Evolutionary conservation across 805 yeast genomes (phyloP), one percentile per base, ranked within the genome.

Genomic region (Komagataella phaffii): DNA sequence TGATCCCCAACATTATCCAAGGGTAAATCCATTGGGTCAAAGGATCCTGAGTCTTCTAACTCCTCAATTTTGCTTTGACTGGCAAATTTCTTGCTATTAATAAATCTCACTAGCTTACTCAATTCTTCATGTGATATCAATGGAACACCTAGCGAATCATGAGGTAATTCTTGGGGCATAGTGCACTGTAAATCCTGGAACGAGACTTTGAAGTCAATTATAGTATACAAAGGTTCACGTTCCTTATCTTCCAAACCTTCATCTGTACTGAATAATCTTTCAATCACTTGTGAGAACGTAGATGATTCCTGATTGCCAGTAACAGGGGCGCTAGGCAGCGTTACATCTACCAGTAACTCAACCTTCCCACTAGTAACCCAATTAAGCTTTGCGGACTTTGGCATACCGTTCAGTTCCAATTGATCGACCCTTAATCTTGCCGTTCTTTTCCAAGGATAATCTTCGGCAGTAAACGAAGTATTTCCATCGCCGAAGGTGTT

Each of bases 311-410:
- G 40, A 10, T 30, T n/a, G 14, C n/a, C 40, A 5, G 40, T 30
- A 30, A 30, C 14, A 30, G 40, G 14, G 40, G 14, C 14, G 12
- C 67, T 70, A 1, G 95, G 93, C 30, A 85, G 69, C 76, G 82
- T 80, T 18, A 86, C 77, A 65, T 86, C 93, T 3, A 88, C 85
- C 17, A 75, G 68, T 3, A 86, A 66, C 53, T 85, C 89, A 3
- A 82, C 80, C 56, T 80, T 79, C 3, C 93, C 91, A 48, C 79
- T 79, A 23, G 75, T 74, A 10, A 86, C 64, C 95, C 93, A 86
- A 59, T 81, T 82, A 59, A 85, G 79, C 55, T 79, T 75, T 14
- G 40, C 14, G 59, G 72, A 72, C 18, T 58, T 53, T 8, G 57
- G 55, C 19, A 62, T 56, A 44, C 57, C 58, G 8, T 66, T 59